A percentile compares a stretch with the other conserved stretches of the same genome.
Conservation (phyloP, 805 yeast species). For the Yarrowia osloensis region DNA sequence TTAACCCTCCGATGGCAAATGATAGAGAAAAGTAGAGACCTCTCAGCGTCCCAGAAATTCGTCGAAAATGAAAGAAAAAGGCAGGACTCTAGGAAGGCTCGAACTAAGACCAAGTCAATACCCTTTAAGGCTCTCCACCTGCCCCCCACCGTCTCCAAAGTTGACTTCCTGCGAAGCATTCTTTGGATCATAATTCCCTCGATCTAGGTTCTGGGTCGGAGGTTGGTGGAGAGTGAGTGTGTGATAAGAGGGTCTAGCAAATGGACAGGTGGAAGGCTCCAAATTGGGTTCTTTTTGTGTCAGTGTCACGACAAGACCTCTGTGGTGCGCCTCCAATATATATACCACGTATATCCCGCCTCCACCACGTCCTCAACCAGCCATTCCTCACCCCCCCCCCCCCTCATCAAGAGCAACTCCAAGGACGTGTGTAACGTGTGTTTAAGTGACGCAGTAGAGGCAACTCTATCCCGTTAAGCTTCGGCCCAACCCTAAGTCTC, state of each 20-base stretch:
- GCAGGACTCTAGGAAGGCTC: no score
- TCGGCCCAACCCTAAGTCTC: conserved; percentile 2
- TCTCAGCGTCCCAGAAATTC: no score
- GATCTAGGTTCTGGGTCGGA: conserved; percentile 12
- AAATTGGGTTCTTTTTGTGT: no score
- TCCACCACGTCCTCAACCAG: background rate
- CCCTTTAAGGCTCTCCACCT: no score
- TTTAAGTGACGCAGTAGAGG: conserved; percentile 2
- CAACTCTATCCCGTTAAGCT: background rate
- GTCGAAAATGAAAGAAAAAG: no score
- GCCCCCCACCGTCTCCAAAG: background rate
- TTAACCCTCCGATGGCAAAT: background rate
- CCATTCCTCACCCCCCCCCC: background rate
- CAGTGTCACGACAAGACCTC: background rate
- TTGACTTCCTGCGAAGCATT: background rate
- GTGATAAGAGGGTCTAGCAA: no score
- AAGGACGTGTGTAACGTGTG: background rate
- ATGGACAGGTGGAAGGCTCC: no score
- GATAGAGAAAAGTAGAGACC: no score
- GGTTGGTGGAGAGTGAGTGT: background rate
- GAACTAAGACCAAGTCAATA: no score
- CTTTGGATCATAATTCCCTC: conserved; percentile 8
- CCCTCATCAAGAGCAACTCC: background rate
- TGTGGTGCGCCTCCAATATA: background rate
- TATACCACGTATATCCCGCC: background rate